Evolutionary conservation across 139 green algal genomes (phyloP).

Genomic region (Tetraselmis chui): DNA sequence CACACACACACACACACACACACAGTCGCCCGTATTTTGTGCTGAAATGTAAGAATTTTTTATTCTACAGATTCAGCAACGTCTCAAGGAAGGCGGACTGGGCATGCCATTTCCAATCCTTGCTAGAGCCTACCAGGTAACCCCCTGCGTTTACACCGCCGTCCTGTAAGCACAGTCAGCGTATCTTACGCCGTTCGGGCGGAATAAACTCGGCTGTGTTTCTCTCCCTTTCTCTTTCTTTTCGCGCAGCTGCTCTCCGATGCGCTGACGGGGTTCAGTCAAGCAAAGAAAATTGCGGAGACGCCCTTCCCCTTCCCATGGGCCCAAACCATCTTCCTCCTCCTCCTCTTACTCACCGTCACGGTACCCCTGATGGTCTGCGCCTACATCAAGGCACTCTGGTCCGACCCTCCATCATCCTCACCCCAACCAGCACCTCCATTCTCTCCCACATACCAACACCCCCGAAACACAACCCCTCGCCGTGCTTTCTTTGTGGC

Average conservation of each 20-base stretch:
- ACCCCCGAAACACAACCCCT: too few relatives aligned
- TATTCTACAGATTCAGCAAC: too few relatives aligned
- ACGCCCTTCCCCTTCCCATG: conserved; percentile 43
- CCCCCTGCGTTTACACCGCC: too few relatives aligned
- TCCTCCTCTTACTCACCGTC: conserved; percentile 22
- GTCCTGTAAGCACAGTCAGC: too few relatives aligned
- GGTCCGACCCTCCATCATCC: neutral
- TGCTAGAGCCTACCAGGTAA: neutral
- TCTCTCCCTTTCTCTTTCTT: too few relatives aligned
- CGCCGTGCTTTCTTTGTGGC: too few relatives aligned
- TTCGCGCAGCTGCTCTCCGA: neutral
- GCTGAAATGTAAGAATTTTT: too few relatives aligned
- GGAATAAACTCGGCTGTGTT: too few relatives aligned
- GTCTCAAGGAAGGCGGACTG: neutral
- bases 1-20: too few relatives aligned
- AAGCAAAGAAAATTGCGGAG: conserved; percentile 25
- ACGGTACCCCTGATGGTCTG: conserved; percentile 28
- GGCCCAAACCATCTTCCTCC: conserved; percentile 20
- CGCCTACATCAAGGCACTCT: conserved; percentile 14
- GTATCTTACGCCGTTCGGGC: too few relatives aligned
- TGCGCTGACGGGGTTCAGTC: neutral
- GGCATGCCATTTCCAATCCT: neutral
- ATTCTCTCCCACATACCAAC: neutral
- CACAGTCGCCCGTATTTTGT: too few relatives aligned
- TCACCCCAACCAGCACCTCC: neutral